Conservation (phyloP, 129 eudicot species). For the Smallanthus sonchifolius region DNA sequence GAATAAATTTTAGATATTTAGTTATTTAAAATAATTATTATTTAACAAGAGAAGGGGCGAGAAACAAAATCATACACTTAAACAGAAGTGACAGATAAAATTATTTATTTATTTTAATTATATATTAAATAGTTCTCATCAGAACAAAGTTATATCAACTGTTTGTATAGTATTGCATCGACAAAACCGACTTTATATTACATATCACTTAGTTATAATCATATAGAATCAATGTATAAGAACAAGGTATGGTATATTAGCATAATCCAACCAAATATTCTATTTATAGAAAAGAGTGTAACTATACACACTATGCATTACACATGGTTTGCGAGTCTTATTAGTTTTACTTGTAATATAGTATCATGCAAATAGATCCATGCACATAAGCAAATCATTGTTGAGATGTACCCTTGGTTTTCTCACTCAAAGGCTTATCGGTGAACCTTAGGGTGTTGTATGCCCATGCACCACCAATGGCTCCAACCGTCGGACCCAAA, state of each 20-base stretch:
- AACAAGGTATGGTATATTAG: background rate
- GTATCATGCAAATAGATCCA: background rate
- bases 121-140: too few relatives aligned
- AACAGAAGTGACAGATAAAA: too few relatives aligned
- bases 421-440: slow-evolving; percentile 63
- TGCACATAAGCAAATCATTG: background rate
- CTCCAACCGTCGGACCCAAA: slow-evolving; percentile 60
- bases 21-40: too few relatives aligned
- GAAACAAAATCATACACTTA: too few relatives aligned
- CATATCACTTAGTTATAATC: slow-evolving; percentile 5
- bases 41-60: too few relatives aligned
- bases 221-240: background rate
- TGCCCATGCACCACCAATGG: slow-evolving; percentile 81
- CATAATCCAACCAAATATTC: background rate
- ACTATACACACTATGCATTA: background rate
- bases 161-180: too few relatives aligned
- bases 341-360: background rate
- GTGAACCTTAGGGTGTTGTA: slow-evolving; percentile 68
- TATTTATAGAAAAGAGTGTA: background rate
- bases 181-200: background rate
- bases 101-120: too few relatives aligned
- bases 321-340: background rate
- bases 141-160: too few relatives aligned
- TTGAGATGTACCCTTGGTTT: slow-evolving; percentile 45
- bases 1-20: too few relatives aligned